Conservation (phyloP, 1,284 basidiomycete species). For the Paramarasmius palmivorus region DNA sequence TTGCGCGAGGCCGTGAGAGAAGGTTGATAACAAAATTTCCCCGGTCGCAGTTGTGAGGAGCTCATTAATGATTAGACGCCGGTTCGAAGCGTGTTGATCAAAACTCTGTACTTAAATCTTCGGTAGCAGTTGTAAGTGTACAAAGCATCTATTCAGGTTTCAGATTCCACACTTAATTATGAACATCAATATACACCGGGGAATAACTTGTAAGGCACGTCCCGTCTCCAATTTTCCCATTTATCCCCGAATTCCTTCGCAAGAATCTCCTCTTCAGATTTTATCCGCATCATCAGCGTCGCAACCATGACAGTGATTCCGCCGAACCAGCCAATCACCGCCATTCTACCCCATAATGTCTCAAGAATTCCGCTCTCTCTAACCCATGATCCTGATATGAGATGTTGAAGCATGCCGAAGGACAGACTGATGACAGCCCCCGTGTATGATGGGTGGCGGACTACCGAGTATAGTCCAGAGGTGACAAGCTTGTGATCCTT, state of each 20-base stretch:
- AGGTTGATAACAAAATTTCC: too few relatives aligned
- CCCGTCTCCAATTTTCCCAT: slow-evolving; percentile 37
- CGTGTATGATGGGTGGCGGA: slow-evolving; percentile 30
- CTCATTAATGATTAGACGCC: too few relatives aligned
- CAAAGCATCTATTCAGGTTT: background rate
- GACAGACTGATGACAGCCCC: slow-evolving; percentile 6
- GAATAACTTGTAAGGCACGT: slow-evolving; percentile 38
- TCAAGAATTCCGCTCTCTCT: slow-evolving; percentile 35
- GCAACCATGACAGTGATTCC: slow-evolving; percentile 24
- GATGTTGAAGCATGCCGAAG: background rate
- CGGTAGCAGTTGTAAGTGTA: background rate
- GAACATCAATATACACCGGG: slow-evolving; percentile 32
- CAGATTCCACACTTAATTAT: too few relatives aligned
- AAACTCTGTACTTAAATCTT: too few relatives aligned
- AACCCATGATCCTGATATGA: slow-evolving; percentile 35
- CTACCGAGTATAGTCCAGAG: slow-evolving; percentile 23
- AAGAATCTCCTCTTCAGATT: slow-evolving; percentile 38
- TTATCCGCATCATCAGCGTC: slow-evolving; percentile 35
- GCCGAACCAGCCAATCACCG: slow-evolving; percentile 23
- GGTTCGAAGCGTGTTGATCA: too few relatives aligned
- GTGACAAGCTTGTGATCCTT: slow-evolving; percentile 27
- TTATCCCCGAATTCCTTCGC: slow-evolving; percentile 32
- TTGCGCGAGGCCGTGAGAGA: slow-evolving; percentile 42
- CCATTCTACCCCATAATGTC: slow-evolving; percentile 26
- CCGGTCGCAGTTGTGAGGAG: too few relatives aligned